Conservation (phyloP, 2,329 filamentous ascomycete species). For the Salinomyces thailandicus region DNA sequence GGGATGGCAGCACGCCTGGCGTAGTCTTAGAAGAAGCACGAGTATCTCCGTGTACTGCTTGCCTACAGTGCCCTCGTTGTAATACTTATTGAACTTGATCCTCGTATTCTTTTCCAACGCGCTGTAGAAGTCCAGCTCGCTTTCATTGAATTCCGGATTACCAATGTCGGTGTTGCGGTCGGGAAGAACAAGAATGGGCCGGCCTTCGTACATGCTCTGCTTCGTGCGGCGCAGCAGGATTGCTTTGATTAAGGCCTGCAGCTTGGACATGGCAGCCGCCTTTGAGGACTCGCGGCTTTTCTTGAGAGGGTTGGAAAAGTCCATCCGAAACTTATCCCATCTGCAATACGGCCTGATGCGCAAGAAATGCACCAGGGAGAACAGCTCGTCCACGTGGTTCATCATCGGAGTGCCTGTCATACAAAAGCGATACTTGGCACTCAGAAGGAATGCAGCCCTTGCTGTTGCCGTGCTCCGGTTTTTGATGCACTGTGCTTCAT, state of each 20-base stretch:
- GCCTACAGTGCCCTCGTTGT: slow-evolving; percentile 56
- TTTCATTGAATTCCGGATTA: slow-evolving; percentile 55
- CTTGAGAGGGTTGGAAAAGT: slow-evolving; percentile 47
- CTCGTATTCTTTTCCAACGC: slow-evolving; percentile 57
- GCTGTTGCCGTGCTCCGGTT: slow-evolving; percentile 56
- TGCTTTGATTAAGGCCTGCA: slow-evolving; percentile 67
- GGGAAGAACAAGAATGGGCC: slow-evolving; percentile 60
- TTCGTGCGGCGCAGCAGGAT: slow-evolving; percentile 78
- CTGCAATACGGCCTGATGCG: slow-evolving; percentile 64
- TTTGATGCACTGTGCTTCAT: slow-evolving; percentile 75
- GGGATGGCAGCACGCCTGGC: slow-evolving; percentile 71
- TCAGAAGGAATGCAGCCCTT: slow-evolving; percentile 48
- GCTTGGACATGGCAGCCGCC: slow-evolving; percentile 51
- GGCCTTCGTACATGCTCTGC: slow-evolving; percentile 64
- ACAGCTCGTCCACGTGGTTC: slow-evolving; percentile 71
- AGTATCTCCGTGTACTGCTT: slow-evolving; percentile 71
- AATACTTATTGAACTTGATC: slow-evolving; percentile 65
- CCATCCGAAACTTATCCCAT: slow-evolving; percentile 50
- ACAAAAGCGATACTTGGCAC: slow-evolving; percentile 57
- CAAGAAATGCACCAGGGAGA: slow-evolving; percentile 66
- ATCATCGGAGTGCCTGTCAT: slow-evolving; percentile 81
- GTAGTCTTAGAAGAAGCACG: slow-evolving; percentile 66
- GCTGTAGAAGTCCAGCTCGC: slow-evolving; percentile 55
- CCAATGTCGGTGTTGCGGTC: slow-evolving; percentile 52
- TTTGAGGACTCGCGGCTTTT: slow-evolving; percentile 20